Evolutionary conservation across 805 yeast genomes (phyloP), one percentile per base, ranked within the genome.

Genomic region (Candida orba): DNA sequence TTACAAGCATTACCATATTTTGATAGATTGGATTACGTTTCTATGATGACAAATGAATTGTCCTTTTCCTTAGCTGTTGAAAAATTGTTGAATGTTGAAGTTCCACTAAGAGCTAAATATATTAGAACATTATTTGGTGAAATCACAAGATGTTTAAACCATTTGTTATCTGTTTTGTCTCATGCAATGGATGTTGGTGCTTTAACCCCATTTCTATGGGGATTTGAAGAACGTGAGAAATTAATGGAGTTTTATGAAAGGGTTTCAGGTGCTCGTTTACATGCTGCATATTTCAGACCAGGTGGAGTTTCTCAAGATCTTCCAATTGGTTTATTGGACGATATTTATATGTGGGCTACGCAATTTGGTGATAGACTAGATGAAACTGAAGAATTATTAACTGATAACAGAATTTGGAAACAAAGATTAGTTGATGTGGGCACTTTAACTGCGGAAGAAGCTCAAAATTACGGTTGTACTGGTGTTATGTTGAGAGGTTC

Each of bases 141-240:
- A 63, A 82, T 86, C 63, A 86, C 95, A 43, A 78, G 95, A 62
- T 66, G 84, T 44, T 72, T 84, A 59, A 86, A 86, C 68, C 95
- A 86, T 63, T 73, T 84, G 65, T 86, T 86, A 95, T 82, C 91
- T 23, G 81, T 86, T 39, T 69, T 84, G 49, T 78, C 95, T 40
- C 95, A 87, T 66, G 89, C 91, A 52, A 86, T 86, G 95, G 95
- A 86, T 71, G 95, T 87, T 45, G 95, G 95, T 69, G 95, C 95
- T 20, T 73, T 86, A 64, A 87, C 95, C 27, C 95, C 95, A 38
- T 87, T 86, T 74, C 71, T 86, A 66, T 86, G 95, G 95, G 95
- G 95, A 48, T 84, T 87, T 65, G 95, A 86, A 70, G 95, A 86
- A 68, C 79, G 95, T 66, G 95, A 86, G 66, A 87, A 87, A 69